A percentile compares a stretch with the other conserved stretches of the same genome.
phyloP scores from a whole-genome alignment of 176 grass and related monocot genomes.

The Panicum miliaceum region DNA sequence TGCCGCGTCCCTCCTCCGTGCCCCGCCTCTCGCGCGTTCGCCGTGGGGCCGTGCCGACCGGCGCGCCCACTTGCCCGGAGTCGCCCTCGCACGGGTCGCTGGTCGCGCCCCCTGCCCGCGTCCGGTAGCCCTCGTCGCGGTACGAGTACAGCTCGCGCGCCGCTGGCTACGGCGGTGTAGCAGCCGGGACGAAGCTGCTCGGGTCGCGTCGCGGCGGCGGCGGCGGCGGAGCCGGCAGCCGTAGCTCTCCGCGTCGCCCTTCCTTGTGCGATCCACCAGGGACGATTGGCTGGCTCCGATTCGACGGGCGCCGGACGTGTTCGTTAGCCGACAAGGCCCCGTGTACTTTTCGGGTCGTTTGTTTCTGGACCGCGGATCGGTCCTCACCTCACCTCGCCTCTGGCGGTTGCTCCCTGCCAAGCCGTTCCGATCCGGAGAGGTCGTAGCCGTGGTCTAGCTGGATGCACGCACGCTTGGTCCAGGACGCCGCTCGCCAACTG shows the following conservation, averaged over 20 bases:
- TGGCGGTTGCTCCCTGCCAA: not conserved
- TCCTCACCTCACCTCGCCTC: not conserved
- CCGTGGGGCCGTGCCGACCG: not conserved
- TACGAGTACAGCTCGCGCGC: not conserved
- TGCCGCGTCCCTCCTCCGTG: not conserved
- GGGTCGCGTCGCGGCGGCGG: not conserved
- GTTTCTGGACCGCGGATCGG: not conserved
- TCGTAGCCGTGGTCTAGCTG: not conserved
- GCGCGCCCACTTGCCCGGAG: not conserved
- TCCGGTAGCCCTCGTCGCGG: not conserved
- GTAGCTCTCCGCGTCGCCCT: not conserved
- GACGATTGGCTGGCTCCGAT: not conserved
- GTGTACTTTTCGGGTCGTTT: not conserved
- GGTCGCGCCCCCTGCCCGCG: not conserved
- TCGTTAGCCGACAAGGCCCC: conserved; percentile 4
- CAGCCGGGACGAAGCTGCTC: not conserved
- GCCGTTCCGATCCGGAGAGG: not conserved
- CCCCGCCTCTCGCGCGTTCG: not conserved
- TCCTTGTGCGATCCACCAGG: not conserved
- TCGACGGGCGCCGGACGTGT: not conserved
- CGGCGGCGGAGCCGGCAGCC: not conserved
- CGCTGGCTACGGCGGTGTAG: not conserved
- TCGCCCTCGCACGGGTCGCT: not conserved
- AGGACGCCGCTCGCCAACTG: not conserved
- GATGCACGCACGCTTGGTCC: not conserved